Base-by-base conservation (phyloP, 768 basidiomycete species). In the Tylopilus sp. region DNA sequence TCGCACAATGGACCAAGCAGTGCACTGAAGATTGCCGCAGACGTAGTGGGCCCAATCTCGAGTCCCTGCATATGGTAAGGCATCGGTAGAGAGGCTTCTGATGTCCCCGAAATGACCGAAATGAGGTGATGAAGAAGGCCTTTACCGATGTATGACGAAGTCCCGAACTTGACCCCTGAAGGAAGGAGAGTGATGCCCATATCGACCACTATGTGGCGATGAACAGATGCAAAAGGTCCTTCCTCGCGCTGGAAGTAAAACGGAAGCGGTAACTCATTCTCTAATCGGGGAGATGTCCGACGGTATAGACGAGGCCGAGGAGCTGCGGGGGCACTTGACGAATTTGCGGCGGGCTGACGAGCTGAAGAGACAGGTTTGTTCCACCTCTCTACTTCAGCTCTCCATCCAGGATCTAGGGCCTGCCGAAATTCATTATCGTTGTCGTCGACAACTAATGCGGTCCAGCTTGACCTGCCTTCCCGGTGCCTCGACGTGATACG, bases 111-210 rank as follows among this genome's bases (percentile, higher is more conserved):
- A 19, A 76, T 55, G 46, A 76, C 46, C n/a, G 73, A 61, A 44
- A 84, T 54, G 16, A 91, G 74, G 22, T 86, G 80, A 51, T 76
- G 66, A 17, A 93, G 78, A 61, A 77, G 74, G 1, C 87, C 86
- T 52, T 74, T 82, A 9, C 77, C 79, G 40, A 85, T 75, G 56
- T 83, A 86, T 7, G 84, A 81, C 10, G 74, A 69, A 3, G 69
- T 34, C 1, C 61, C 64, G 57, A 92, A 85, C 31, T 74, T 74
- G 31, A 79, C 68, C 4, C 83, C 85, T 4, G 78, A 72, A 22
- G 72, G 74, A 7, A 89, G 67, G 28, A 71, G 68, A 4, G 66
- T 65, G 13, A 89, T 75, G 26, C 74, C 74, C 59, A 83, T 78
- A 68, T 92, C 83, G 53, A 74, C 58, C 48, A 66, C 57, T 34